These are phyloP conservation scores for Pneumocystis canis DNA, from an alignment of 1,139 yeast genomes.

Conservation along the genomic window DNA sequence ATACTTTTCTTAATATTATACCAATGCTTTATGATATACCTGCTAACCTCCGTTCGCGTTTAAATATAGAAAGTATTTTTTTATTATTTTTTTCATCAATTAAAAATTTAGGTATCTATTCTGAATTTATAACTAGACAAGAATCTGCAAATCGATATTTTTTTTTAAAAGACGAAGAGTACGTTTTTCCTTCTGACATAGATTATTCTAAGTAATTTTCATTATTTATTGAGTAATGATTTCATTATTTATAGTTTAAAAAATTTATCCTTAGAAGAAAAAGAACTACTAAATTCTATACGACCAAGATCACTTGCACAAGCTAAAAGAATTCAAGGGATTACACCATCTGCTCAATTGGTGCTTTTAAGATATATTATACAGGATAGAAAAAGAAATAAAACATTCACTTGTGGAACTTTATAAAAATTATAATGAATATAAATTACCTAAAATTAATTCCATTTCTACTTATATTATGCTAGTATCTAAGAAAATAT, in stretches of 20 bases:
- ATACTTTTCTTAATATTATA: background rate
- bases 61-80: background rate
- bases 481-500: background rate
- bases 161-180: background rate
- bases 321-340: conserved; percentile 85
- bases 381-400: background rate
- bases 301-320: conserved; percentile 88
- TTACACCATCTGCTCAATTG: conserved; percentile 51
- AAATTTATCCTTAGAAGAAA: conserved; percentile 59
- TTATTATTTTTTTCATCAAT: background rate
- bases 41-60: background rate
- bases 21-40: background rate
- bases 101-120: conserved; percentile 1
- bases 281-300: conserved; percentile 50
- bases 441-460: background rate
- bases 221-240: conserved; percentile 36
- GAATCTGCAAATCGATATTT: background rate
- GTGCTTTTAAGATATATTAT: conserved; percentile 18
- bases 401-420: background rate
- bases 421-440: background rate
- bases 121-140: background rate
- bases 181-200: background rate
- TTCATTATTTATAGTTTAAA: conserved; percentile 42
- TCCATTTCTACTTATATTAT: background rate
- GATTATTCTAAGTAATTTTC: background rate